Evolutionary conservation across 768 basidiomycete genomes (phyloP), one percentile per base, ranked within the genome.

Genomic region (Termitomyces sp.): DNA sequence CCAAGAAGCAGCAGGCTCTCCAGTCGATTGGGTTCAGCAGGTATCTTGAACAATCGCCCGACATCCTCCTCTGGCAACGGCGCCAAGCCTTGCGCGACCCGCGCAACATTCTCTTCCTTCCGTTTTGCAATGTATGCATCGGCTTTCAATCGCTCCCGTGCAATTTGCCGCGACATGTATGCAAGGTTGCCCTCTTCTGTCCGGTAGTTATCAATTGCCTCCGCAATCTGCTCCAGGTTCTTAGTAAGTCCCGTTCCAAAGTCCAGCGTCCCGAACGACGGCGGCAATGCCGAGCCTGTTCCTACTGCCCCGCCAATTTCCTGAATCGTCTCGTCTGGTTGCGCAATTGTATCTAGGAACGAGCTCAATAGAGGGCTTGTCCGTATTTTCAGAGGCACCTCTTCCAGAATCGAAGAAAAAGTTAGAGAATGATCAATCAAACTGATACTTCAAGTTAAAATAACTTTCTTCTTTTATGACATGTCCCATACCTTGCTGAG

Each of bases 171-270:
- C 44, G 78, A 78, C 61, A 92, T 74, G 76, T 93, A 97, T 51
- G 88, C 93, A 60, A 94, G 80, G 70, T 96, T 96, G 49, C 91
- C 90, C 65, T 95, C 90, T 70, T 97, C 94, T 53, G 89, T 91
- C 64, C 86, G 84, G 73, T 93, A 92, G 62, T 74, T 81, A 71
- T 93, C 91, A 56, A 96, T 76, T 0, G 87, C 83, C 68, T 96
- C 92, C 57, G 90, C 83, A 48, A 94, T 84, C 68, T 87, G 82
- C 74, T 92, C 90, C 60, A 96, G 71, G 67, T 90, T 90, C 66
- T 80, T 80, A 52, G 88, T 83, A 49, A 90, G 75, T 8, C 87
- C 82, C 26, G 81, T 81, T 34, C 88, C 87, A 47, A 90, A 80
- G 72, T 91, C 78, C 54, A 96, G 79, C 48, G 77, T 72, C 8